phyloP scores from a whole-genome alignment of 768 basidiomycete genomes.

The Psilocybe azurescens region DNA sequence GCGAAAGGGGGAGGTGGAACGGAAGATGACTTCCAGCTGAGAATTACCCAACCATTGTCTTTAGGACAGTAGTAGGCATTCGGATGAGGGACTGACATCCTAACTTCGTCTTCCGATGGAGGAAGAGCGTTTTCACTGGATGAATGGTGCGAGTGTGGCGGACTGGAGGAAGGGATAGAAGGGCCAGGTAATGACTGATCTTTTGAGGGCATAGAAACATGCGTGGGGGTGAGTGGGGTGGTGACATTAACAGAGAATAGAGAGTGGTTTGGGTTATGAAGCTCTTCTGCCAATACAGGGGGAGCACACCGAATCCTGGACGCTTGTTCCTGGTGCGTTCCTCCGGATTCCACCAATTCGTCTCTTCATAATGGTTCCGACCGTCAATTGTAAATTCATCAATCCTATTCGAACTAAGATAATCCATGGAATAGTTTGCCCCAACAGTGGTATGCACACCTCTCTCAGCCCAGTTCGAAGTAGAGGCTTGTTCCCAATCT shows the following conservation, averaged over 20 bases:
- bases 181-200: constrained; percentile 28
- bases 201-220: constrained; percentile 19
- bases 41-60: constrained; percentile 84
- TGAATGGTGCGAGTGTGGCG: constrained; percentile 10
- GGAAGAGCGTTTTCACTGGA: constrained; percentile 22
- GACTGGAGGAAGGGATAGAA: constrained; percentile 21
- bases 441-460: not conserved
- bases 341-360: constrained; percentile 69
- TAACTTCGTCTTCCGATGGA: constrained; percentile 64
- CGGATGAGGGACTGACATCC: constrained; percentile 78
- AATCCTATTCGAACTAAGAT: constrained; percentile 25
- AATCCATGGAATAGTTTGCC: constrained; percentile 32
- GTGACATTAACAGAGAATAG: constrained; percentile 63
- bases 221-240: constrained; percentile 24
- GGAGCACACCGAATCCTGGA: constrained; percentile 74
- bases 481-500: constrained; percentile 14
- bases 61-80: constrained; percentile 84
- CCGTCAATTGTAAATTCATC: constrained; percentile 58
- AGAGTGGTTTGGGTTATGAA: constrained; percentile 77
- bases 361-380: constrained; percentile 63
- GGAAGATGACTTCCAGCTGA: constrained; percentile 69
- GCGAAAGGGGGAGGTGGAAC: constrained; percentile 63
- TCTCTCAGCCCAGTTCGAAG: constrained; percentile 23
- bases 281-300: constrained; percentile 69
- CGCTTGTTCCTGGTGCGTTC: constrained; percentile 50